These are phyloP conservation scores for Jatropha multifida DNA, from an alignment of 441 rosid species.

Conservation along the genomic window DNA sequence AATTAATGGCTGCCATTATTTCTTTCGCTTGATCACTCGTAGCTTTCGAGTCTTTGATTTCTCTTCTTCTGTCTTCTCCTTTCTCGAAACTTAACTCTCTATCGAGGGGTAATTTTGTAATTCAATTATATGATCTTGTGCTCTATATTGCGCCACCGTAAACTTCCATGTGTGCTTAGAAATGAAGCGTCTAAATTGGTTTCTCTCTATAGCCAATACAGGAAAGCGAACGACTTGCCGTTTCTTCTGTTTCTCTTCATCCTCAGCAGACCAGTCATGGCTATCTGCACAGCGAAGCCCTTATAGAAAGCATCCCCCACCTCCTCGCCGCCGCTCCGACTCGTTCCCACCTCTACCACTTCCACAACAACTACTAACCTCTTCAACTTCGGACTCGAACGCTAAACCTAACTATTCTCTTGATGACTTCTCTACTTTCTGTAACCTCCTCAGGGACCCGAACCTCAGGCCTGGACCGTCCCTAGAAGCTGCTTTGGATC, in stretches of 20 bases:
- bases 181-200: conserved; percentile 11
- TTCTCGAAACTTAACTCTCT: background rate
- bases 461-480: conserved; percentile 38
- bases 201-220: background rate
- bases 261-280: background rate
- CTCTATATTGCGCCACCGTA: conserved; percentile 22
- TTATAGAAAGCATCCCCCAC: background rate
- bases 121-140: background rate
- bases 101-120: conserved; percentile 21
- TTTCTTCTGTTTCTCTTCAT: background rate
- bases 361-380: conserved; percentile 17
- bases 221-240: conserved; percentile 7
- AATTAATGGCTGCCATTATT: conserved; percentile 49
- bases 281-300: conserved; percentile 32
- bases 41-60: background rate
- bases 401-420: conserved; percentile 31
- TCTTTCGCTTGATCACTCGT: background rate
- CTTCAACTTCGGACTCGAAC: conserved; percentile 13
- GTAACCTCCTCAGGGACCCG: conserved; percentile 50
- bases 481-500: conserved; percentile 53
- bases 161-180: background rate
- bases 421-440: conserved; percentile 45
- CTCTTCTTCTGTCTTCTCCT: background rate
- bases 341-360: conserved; percentile 9
- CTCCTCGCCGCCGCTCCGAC: background rate